phyloP scores from a whole-genome alignment of 441 rosid species.

The Bocquillonia castaneifolia region DNA sequence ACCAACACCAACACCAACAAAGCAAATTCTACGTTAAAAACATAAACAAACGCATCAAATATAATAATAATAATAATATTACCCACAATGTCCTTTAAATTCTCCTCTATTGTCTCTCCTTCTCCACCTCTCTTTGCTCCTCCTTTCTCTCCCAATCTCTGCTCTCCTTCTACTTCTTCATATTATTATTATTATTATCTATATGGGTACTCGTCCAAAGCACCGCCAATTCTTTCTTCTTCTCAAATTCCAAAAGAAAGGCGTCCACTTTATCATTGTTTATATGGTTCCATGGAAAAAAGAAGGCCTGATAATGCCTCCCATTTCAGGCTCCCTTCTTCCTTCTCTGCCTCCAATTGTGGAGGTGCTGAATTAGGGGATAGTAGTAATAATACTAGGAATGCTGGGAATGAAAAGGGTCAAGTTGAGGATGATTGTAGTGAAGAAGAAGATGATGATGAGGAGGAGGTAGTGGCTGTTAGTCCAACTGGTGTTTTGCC shows the following conservation, averaged over 20 bases:
- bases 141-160: slow-evolving; percentile 36
- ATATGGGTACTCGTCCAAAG: slow-evolving; percentile 27
- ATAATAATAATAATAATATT: neutral
- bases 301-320: slow-evolving; percentile 23
- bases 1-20: neutral
- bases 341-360: slow-evolving; percentile 16
- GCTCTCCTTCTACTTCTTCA: slow-evolving; percentile 3
- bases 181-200: slow-evolving; percentile 25
- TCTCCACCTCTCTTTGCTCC: slow-evolving; percentile 35
- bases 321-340: slow-evolving; percentile 29
- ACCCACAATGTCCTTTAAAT: neutral
- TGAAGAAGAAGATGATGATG: slow-evolving; percentile 39
- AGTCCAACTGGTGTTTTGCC: slow-evolving; percentile 42
- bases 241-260: slow-evolving; percentile 16
- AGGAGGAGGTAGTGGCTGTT: slow-evolving; percentile 22
- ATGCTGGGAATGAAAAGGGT: neutral
- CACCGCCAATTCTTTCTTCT: slow-evolving; percentile 23
- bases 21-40: neutral
- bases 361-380: slow-evolving; percentile 15
- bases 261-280: neutral
- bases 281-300: slow-evolving; percentile 33
- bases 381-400: neutral
- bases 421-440: slow-evolving; percentile 22
- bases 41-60: too few species aligned
- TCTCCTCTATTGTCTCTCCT: slow-evolving; percentile 23